These are phyloP conservation scores for Wickerhamomyces bovis DNA, from an alignment of 805 yeast species.

Conservation along the genomic window DNA sequence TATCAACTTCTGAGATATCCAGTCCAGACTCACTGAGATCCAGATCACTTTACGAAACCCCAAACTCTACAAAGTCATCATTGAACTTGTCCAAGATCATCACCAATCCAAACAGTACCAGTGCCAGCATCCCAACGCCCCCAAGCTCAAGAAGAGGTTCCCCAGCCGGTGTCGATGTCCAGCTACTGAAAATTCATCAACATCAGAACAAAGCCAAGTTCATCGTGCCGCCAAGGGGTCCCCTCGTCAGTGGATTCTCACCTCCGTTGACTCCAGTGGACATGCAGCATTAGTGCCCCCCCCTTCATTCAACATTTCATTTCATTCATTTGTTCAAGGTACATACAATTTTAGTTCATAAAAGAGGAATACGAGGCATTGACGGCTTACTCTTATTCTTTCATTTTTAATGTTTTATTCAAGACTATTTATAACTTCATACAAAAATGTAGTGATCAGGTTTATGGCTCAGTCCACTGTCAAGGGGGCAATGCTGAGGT, in stretches of 20 bases:
- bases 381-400: background rate
- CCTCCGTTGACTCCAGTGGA: conserved; percentile 22
- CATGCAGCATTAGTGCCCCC: background rate
- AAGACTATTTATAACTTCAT: background rate
- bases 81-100: conserved; percentile 1
- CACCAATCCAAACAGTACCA: background rate
- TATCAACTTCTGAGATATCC: background rate
- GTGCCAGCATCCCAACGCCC: conserved; percentile 16
- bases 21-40: conserved; percentile 4
- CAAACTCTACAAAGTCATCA: conserved; percentile 6
- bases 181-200: background rate
- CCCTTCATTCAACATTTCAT: background rate
- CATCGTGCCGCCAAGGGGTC: background rate
- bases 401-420: no score
- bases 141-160: conserved; percentile 25
- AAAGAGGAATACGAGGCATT: background rate
- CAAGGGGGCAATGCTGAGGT: no score
- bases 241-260: conserved; percentile 5
- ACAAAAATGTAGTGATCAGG: background rate
- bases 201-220: background rate
- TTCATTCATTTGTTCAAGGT: background rate
- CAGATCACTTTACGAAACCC: conserved; percentile 4
- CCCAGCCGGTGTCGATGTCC: conserved; percentile 18
- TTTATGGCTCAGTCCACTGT: no score
- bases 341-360: background rate